Conservation (phyloP, 495 filamentous ascomycete species). For the Apodospora peruviana region DNA sequence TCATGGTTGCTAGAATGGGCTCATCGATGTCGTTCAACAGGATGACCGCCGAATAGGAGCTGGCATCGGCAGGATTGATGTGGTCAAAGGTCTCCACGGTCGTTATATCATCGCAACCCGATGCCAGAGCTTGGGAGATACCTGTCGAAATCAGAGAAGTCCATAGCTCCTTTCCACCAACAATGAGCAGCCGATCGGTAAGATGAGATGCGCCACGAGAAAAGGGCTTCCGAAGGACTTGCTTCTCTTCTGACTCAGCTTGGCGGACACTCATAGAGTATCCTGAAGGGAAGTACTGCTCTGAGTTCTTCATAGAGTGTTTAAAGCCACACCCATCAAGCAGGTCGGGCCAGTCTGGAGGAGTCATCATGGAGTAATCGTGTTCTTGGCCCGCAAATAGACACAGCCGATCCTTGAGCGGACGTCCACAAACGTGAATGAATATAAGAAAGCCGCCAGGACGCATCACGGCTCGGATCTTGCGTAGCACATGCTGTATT, state of each 20-base stretch:
- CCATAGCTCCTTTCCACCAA: conserved; percentile 19
- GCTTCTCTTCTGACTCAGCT: conserved; percentile 16
- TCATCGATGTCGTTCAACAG: conserved; percentile 33
- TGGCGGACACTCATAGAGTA: conserved; percentile 33
- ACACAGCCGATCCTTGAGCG: conserved; percentile 18
- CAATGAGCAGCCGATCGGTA: conserved; percentile 24
- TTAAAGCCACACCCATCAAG: conserved; percentile 32
- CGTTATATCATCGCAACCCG: conserved; percentile 15
- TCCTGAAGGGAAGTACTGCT: conserved; percentile 24
- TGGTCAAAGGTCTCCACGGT: conserved; percentile 17
- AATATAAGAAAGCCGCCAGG: conserved; percentile 38
- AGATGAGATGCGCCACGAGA: not conserved
- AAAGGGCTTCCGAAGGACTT: conserved; percentile 7
- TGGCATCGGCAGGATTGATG: conserved; percentile 5
- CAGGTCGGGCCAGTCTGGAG: conserved; percentile 28
- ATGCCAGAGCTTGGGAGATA: conserved; percentile 13
- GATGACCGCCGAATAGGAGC: conserved; percentile 24
- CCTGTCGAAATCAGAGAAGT: conserved; percentile 11
- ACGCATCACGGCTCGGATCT: conserved; percentile 28
- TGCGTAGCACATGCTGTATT: conserved; percentile 7
- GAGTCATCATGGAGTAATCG: conserved; percentile 6
- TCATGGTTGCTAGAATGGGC: conserved; percentile 31
- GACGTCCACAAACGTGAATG: conserved; percentile 14
- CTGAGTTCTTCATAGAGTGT: conserved; percentile 14
- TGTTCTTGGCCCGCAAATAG: conserved; percentile 2